These are phyloP conservation scores for Camillea tinctor DNA, from an alignment of 2,329 filamentous ascomycete genomes.

Conservation along the genomic window DNA sequence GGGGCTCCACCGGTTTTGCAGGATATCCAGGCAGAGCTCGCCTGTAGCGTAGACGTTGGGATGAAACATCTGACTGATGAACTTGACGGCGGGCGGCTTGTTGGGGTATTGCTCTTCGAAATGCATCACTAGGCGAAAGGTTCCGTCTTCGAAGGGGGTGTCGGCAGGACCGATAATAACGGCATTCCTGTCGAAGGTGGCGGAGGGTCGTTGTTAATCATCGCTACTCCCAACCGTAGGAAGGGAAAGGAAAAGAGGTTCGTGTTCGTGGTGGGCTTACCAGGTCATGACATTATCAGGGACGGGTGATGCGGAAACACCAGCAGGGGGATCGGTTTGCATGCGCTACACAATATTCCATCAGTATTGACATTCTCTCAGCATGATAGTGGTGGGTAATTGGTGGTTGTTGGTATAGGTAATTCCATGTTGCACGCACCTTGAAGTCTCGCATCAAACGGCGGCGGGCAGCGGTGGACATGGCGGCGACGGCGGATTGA, in stretches of 20 bases:
- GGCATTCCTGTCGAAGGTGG: conserved; percentile 70
- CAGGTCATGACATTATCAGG: conserved; percentile 98
- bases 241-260: conserved; percentile 5
- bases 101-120: conserved; percentile 99
- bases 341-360: conserved; percentile 68
- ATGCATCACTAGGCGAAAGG: conserved; percentile 96
- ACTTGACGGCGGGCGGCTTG: conserved; percentile 96
- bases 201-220: conserved; percentile 31
- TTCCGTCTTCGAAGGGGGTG: conserved; percentile 97
- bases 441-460: conserved; percentile 99
- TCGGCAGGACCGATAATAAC: conserved; percentile 97
- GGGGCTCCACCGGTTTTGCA: conserved; percentile 98
- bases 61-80: conserved; percentile 99
- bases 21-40: conserved; percentile 92
- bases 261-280: conserved; percentile 51
- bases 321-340: conserved; percentile 97
- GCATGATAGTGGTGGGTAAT: no score
- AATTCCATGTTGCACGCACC: conserved; percentile 47
- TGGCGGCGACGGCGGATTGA: conserved; percentile 36
- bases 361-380: conserved; percentile 11
- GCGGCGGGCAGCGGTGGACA: conserved; percentile 93
- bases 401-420: conserved; percentile 3
- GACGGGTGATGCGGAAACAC: conserved; percentile 92
- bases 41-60: conserved; percentile 97
- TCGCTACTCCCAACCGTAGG: conserved; percentile 2